Evolutionary conservation across 2,329 filamentous ascomycete genomes (phyloP), one percentile per base, ranked within the genome.

Genomic region (Fusarium humuli): DNA sequence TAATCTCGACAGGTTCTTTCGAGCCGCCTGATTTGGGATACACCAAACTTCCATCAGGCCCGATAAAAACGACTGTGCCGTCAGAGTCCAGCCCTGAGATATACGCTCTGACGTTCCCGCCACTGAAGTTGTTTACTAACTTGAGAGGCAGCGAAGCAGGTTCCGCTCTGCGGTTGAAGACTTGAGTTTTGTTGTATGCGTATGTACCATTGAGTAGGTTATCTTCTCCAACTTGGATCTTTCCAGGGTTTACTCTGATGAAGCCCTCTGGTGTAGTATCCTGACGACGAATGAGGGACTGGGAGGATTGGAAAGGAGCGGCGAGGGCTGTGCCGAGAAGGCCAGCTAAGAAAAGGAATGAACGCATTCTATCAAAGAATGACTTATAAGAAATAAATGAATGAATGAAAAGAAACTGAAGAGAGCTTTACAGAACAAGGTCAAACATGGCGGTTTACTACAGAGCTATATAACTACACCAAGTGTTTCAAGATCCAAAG

Each of bases 81-180:
- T 78, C 69, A 5, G 74, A 71, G 70, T 86, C 83, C 4, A 83
- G 71, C 6, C 83, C 84, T 18, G 81, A 81, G 37, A 86, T 76
- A 65, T 86, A 86, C 0, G 81, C 82, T 52, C 81, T 83, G 62
- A 85, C 72, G 0, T 72, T 65, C 6, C 77, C 79, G 7, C 76
- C 76, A 14, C 68, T 67, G 44, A 83, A 79, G 66, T 84, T 85
- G 73, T 86, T 86, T 66, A 83, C 77, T 9, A 86, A 70, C 34
- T 77, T 65, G 2, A 82, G 30, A 0, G 75, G 74, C 10, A 81
- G 58, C 4, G 62, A 32, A 4, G 62, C 67, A 7, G 62, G 46
- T 16, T 71, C 34, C 10, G 55, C 65, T 4, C 54, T 46, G 2
- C 22, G 32, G 2, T 58, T 41, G 4, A 70, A 12, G 6, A 64